phyloP scores from a whole-genome alignment of 495 filamentous ascomycete species.

The Coniosporium apollinis region DNA sequence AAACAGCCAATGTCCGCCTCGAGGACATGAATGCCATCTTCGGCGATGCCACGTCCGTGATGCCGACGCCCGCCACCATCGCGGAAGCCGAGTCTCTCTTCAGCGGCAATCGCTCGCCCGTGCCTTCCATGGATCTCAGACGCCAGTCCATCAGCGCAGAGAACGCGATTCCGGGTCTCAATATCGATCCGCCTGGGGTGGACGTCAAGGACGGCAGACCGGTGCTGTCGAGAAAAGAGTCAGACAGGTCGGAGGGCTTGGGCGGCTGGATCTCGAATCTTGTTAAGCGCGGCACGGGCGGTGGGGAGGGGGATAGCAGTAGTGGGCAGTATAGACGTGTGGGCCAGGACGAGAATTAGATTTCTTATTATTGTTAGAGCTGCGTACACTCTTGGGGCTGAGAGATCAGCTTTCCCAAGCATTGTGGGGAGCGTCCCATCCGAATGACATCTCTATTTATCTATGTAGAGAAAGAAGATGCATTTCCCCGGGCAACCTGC shows the following conservation, averaged over 20 bases:
- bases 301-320: conserved; percentile 26
- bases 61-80: conserved; percentile 51
- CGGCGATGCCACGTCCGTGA: conserved; percentile 69
- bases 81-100: conserved; percentile 62
- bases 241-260: conserved; percentile 34
- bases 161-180: conserved; percentile 51
- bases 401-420: too few species aligned
- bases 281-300: conserved; percentile 35
- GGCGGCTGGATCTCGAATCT: conserved; percentile 57
- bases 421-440: too few species aligned
- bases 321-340: conserved; percentile 46
- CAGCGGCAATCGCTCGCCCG: conserved; percentile 48
- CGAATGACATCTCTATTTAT: too few species aligned
- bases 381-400: too few species aligned
- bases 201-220: conserved; percentile 32
- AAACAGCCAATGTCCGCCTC: conserved; percentile 83
- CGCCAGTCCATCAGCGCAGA: conserved; percentile 31
- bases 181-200: conserved; percentile 51
- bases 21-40: conserved; percentile 93
- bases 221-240: conserved; percentile 18
- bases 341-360: conserved; percentile 42
- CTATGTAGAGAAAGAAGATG: too few species aligned
- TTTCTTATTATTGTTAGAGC: too few species aligned
- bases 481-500: too few species aligned
- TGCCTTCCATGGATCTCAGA: conserved; percentile 61